Evolutionary conservation across 1,139 yeast species (phyloP).

Genomic region (Saccharomyces hybrid): DNA sequence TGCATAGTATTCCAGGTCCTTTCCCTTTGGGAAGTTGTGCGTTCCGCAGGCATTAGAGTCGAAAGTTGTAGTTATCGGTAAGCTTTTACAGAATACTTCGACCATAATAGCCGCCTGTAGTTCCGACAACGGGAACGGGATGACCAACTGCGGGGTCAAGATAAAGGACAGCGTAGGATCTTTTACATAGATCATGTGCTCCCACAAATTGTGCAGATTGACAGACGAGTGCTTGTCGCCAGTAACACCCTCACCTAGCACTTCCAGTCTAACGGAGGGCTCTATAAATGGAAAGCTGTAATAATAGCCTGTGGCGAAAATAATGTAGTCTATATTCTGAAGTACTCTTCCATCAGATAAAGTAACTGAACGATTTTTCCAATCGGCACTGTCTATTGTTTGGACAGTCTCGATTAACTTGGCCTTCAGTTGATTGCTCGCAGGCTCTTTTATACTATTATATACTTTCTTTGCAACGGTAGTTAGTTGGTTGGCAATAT

Average conservation of each 20-base stretch:
- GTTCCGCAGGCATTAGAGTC: not conserved
- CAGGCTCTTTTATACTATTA: slow-evolving; percentile 38
- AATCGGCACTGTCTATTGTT: slow-evolving; percentile 31
- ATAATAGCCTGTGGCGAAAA: slow-evolving; percentile 61
- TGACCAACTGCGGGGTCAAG: slow-evolving; percentile 44
- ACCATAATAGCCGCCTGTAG: slow-evolving; percentile 51
- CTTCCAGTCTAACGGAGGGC: slow-evolving; percentile 21
- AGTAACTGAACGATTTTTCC: slow-evolving; percentile 32
- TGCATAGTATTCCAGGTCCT: slow-evolving; percentile 4
- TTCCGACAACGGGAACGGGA: slow-evolving; percentile 56
- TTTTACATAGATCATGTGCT: slow-evolving; percentile 44
- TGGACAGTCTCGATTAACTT: slow-evolving; percentile 17
- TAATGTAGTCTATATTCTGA: slow-evolving; percentile 40
- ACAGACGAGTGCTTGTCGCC: slow-evolving; percentile 33
- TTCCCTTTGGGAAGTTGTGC: slow-evolving; percentile 3
- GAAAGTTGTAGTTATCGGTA: slow-evolving; percentile 15
- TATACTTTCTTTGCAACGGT: slow-evolving; percentile 37
- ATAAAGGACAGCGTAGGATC: slow-evolving; percentile 53
- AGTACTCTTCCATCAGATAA: slow-evolving; percentile 37
- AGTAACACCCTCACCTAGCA: slow-evolving; percentile 38
- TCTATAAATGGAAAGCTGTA: slow-evolving; percentile 46
- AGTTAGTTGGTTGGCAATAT: slow-evolving; percentile 47
- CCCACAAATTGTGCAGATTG: slow-evolving; percentile 45
- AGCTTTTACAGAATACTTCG: slow-evolving; percentile 45
- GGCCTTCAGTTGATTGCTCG: slow-evolving; percentile 26